A percentile compares a stretch with the other conserved stretches of the same genome.
Evolutionary conservation across 345 rosid genomes (phyloP).

Genomic region (Passiflora organensis): DNA sequence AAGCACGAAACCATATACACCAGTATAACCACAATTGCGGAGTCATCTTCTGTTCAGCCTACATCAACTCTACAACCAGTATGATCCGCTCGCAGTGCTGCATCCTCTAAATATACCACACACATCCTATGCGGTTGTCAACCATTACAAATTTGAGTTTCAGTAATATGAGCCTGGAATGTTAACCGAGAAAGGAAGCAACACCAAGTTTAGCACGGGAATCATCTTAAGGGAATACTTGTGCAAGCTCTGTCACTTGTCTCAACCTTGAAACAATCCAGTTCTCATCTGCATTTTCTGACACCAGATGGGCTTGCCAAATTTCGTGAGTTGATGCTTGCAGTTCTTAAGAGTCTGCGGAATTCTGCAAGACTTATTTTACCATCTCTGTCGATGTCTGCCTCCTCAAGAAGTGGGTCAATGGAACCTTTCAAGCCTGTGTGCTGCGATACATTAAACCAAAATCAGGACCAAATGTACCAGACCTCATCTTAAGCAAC

Average conservation of each 20-base stretch:
- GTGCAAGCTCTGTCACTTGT: constrained; percentile 4
- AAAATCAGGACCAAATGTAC: too few relatives aligned
- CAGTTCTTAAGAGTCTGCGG: constrained; percentile 82
- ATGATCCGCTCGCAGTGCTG: too few relatives aligned
- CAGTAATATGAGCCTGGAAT: constrained; percentile 1
- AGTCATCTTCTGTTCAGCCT: too few relatives aligned
- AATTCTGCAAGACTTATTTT: constrained; percentile 84
- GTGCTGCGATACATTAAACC: constrained; percentile 53
- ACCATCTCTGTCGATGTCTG: constrained; percentile 90
- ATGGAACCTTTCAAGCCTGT: constrained; percentile 85
- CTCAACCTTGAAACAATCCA: constrained; percentile 16
- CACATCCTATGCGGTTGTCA: not conserved
- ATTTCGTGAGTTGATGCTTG: constrained; percentile 63
- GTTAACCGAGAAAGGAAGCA: too few relatives aligned
- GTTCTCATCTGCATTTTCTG: constrained; percentile 30
- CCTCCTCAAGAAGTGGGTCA: constrained; percentile 90
- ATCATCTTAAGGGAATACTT: too few relatives aligned
- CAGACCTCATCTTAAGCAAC: too few relatives aligned
- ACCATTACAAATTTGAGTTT: constrained; percentile 11
- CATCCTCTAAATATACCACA: constrained; percentile 9
- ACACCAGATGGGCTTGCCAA: constrained; percentile 44
- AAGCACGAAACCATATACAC: constrained; percentile 21
- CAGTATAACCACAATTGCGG: constrained; percentile 9
- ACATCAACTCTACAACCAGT: too few relatives aligned
- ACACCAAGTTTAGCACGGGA: too few relatives aligned